Evolutionary conservation across 805 yeast species (phyloP), one percentile per base, ranked within the genome.

Genomic region (Metahyphopichia silvanorum): DNA sequence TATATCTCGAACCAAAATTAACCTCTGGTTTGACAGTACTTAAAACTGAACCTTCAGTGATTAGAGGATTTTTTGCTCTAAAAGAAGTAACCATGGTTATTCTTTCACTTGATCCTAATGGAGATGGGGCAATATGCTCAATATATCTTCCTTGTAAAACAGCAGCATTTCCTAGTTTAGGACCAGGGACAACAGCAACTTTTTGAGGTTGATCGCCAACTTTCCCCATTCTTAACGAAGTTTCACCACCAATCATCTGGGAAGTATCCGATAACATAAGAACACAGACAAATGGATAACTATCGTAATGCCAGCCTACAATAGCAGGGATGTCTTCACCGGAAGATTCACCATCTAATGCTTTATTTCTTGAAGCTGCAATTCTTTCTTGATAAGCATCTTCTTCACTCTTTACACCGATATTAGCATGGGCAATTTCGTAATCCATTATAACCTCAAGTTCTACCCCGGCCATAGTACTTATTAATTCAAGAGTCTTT

Each of bases 271-370:
- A 69, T 27, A 77, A 48, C 84, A 77, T 77, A 39, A 77, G 60
- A 11, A 77, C 83, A 53, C 82, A 77, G 13, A 77, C 82, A 48
- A 75, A 76, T 11, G 82, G 82, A 35, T 75, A 76, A n/a, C 78
- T 68, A 48, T 77, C 84, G 33, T 60, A 51, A 58, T 77, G 83
- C 84, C 84, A 77, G 19, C 76, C 74, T 21, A 76, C 79, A 26
- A 76, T 66, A 15, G 77, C 80, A 9, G 77, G 76, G 31, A 74
- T 63, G 25, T 69, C 67, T 5, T 49, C 54, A 21, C 61, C 68
- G 14, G 53, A 48, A 21, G 44, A 31, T 2, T 35, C 34, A 23
- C 48, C 46, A 24, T 42, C 41, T 16, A 39, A 46, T 2, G 44
- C 47, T 24, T 41, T 33, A 5, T 46, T 38, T 31, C 39, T 24